Evolutionary conservation across 495 filamentous ascomycete genomes (phyloP).

Genomic region (Annulohypoxylon bovei): DNA sequence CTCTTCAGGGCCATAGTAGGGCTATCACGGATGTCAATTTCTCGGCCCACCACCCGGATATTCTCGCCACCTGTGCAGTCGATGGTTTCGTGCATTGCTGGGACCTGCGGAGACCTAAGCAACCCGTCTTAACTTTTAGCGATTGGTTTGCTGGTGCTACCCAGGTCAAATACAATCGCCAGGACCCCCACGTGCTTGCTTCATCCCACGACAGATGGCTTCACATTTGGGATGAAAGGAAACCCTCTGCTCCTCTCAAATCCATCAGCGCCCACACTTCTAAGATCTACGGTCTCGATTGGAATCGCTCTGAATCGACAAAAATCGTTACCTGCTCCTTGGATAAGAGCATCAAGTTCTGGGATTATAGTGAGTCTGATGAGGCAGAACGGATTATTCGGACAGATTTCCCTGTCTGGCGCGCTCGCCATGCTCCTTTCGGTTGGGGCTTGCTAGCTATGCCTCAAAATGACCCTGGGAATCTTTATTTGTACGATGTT

Average conservation of each 20-base stretch:
- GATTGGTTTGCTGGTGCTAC: slow-evolving; percentile 96
- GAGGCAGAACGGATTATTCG: slow-evolving; percentile 76
- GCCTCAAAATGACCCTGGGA: slow-evolving; percentile 86
- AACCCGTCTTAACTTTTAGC: slow-evolving; percentile 82
- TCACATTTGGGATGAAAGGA: slow-evolving; percentile 90
- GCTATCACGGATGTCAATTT: slow-evolving; percentile 99
- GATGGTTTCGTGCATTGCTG: slow-evolving; percentile 95
- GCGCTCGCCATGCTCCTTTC: slow-evolving; percentile 94
- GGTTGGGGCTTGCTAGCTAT: slow-evolving; percentile 88
- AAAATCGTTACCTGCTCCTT: slow-evolving; percentile 87
- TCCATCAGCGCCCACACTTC: slow-evolving; percentile 92
- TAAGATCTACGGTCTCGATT: slow-evolving; percentile 96
- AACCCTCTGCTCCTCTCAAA: slow-evolving; percentile 78
- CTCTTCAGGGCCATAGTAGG: slow-evolving; percentile 86
- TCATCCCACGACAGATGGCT: slow-evolving; percentile 89
- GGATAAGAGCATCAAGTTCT: slow-evolving; percentile 93
- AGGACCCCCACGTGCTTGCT: slow-evolving; percentile 84
- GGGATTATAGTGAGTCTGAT: slow-evolving; percentile 78
- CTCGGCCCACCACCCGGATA: slow-evolving; percentile 88
- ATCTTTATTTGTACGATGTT: slow-evolving; percentile 88
- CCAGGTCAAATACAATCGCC: slow-evolving; percentile 94
- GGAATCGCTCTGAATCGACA: slow-evolving; percentile 79
- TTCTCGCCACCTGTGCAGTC: slow-evolving; percentile 89
- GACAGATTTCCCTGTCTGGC: slow-evolving; percentile 89
- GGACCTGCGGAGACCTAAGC: slow-evolving; percentile 82